A percentile compares a stretch with the other conserved stretches of the same genome.
Conservation (phyloP, 1,284 basidiomycete genomes). For the Melanopsichium pennsylvanicum region DNA sequence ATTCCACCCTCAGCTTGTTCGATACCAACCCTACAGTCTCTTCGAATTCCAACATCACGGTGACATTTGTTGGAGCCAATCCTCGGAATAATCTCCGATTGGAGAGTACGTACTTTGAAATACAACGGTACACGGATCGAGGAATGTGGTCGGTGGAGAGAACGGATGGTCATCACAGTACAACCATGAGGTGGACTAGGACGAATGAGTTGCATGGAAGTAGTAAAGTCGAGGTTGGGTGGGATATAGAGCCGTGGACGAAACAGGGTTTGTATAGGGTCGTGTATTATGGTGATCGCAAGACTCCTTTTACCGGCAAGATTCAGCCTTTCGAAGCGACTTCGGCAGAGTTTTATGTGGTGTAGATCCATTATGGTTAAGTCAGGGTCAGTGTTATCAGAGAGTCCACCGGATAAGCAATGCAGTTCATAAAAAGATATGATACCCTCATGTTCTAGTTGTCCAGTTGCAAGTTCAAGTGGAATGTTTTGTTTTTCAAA, state of each 20-base stretch:
- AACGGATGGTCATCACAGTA: constrained; percentile 82
- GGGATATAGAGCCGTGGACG: constrained; percentile 67
- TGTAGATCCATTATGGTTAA: constrained; percentile 3
- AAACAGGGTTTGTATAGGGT: constrained; percentile 74
- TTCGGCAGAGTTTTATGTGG: constrained; percentile 35
- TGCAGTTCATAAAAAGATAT: too few relatives aligned
- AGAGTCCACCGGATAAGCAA: too few relatives aligned
- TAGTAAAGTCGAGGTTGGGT: constrained; percentile 34
- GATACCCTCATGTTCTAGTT: too few relatives aligned
- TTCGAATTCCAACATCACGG: constrained; percentile 70
- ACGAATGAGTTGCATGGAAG: constrained; percentile 43
- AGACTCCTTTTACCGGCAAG: constrained; percentile 69
- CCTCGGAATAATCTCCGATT: constrained; percentile 81
- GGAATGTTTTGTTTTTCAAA: too few relatives aligned
- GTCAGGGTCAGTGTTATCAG: too few relatives aligned
- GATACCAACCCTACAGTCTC: constrained; percentile 4
- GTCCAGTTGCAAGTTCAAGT: too few relatives aligned
- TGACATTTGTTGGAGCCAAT: constrained; percentile 78
- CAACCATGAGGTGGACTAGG: constrained; percentile 74
- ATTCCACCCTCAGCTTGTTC: constrained; percentile 2
- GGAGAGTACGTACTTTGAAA: constrained; percentile 76
- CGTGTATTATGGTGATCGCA: constrained; percentile 77
- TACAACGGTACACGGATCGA: constrained; percentile 71
- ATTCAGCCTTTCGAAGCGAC: constrained; percentile 22
- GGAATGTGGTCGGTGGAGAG: constrained; percentile 72